Base-by-base conservation (phyloP, 495 filamentous ascomycete genomes). In the Aspergillus carlsbadensis region DNA sequence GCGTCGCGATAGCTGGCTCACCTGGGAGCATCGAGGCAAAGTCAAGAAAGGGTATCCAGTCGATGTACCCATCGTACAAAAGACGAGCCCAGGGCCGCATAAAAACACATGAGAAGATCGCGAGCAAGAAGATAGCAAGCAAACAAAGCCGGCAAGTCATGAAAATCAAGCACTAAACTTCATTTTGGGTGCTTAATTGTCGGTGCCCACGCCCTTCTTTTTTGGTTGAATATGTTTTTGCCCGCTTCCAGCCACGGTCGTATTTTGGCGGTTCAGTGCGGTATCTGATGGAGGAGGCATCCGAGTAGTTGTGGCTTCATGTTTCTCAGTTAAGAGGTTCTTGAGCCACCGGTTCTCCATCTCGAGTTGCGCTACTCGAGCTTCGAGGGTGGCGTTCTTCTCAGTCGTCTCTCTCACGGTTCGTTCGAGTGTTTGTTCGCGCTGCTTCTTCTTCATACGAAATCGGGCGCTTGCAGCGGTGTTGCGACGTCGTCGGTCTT, bases 361-460 rank as follows among this genome's bases (percentile, higher is more conserved):
- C 78, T 97, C 90, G 24, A 98, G 76, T 62, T 92, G 86, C 50
- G 84, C 84, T 46, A 98, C 90, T 39, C 88, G 85, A 47, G 85
- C 80, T 70, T 98, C 94, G 11, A 98, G 81, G 10, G 74, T 75
- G 10, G 75, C 76, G 39, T 95, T 89, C 74, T 92, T 92, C 34
- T 96, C 93, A 7, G 82, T 83, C 68, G 96, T 90, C 62, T 97
- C 94, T 72, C 95, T 93, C 55, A 94, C 88, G 42, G 85, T 85
- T 52, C 87, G 86, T 76, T 98, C 94, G 56, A 98, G 87, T 3
- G 88, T 87, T 68, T 94, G 89, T 76, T 98, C 94, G 51, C 94
- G 89, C 74, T 96, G 90, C 83, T 98, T 98, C 90, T 98, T 98
- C 84, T 98, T 98, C 65, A 96, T 85, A 54, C 94, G 89, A 83